phyloP scores from a whole-genome alignment of 345 rosid genomes.

The Eucalyptus curtisii region DNA sequence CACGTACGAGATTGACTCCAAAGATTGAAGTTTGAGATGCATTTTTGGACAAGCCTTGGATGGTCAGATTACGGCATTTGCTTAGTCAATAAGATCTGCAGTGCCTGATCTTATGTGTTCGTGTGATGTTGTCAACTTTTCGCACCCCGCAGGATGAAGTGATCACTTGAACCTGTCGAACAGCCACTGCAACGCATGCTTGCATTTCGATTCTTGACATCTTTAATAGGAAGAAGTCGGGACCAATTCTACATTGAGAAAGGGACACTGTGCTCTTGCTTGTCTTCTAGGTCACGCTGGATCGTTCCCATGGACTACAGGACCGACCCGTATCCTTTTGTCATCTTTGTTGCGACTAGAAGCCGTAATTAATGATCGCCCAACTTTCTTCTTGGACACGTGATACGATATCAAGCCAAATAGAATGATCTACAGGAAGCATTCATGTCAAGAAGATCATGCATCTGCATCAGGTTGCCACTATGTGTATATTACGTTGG shows the following conservation, averaged over 20 bases:
- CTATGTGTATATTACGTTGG: rapidly evolving
- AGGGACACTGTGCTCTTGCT: neutral
- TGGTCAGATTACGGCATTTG: neutral
- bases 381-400: neutral
- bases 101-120: neutral
- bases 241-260: neutral
- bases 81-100: neutral
- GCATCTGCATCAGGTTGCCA: neutral
- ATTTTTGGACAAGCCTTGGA: too few relatives aligned
- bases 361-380: neutral
- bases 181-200: neutral
- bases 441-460: neutral
- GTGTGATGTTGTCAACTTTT: neutral
- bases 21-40: neutral
- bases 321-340: neutral
- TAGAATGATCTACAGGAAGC: neutral
- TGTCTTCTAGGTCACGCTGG: neutral
- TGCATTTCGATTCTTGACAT: neutral
- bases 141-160: neutral
- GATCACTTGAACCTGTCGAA: neutral
- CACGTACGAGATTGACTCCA: rapidly evolving
- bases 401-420: neutral
- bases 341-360: neutral
- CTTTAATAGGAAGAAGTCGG: neutral
- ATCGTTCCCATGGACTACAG: neutral